Base-by-base conservation (phyloP, 352 stramenopile species). In the Pythium dissimile region DNA sequence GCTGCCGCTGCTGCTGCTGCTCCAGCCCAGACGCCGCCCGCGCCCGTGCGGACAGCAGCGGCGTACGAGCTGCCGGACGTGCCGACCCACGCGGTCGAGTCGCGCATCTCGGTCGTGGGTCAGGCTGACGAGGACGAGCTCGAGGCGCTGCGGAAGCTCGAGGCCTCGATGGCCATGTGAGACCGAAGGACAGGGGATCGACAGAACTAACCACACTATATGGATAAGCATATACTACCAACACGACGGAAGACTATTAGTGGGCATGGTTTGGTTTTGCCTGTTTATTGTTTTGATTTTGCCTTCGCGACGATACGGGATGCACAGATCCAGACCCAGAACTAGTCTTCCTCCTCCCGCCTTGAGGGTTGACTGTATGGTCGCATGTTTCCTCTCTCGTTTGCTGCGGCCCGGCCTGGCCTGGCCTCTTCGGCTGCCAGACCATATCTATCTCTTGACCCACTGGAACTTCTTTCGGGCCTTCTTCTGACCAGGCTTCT, bases 401-500 rank as follows among this genome's bases (percentile, higher is more conserved):
- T 21, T 20, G 6, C 42, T 35, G 9, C 12, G 20, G 24, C 27
- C 23, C 31, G 11, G 12, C 56, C 56, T 53, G 42, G 34, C 26
- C 38, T 24, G 21, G 21, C n/a, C 49, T 34, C 42, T 50, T 48
- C 44, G 30, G 28, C 46, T 57, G 12, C 42, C 42, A 34, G 15
- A 32, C 24, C 39, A 41, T 62, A 66, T 85, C 75, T 96, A 99
- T 92, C 96, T 95, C 80, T 98, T 98, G 67, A 98, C 94, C 96
- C 96, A 99, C 80, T 99, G 95, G 69, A 96, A 97, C 70, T 93
- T 92, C 87, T 98, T 99, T 63, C 96, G 88, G 6, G 96, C 95
- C 80, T 99, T 99, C 30, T 88, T 76, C 66, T 94, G 89, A 59
- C 96, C 96, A 31, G 94, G 55, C 73, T 98, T 99, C 83, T 99